Conservation (phyloP, 352 stramenopile species). For the Pythium guiyangense region DNA sequence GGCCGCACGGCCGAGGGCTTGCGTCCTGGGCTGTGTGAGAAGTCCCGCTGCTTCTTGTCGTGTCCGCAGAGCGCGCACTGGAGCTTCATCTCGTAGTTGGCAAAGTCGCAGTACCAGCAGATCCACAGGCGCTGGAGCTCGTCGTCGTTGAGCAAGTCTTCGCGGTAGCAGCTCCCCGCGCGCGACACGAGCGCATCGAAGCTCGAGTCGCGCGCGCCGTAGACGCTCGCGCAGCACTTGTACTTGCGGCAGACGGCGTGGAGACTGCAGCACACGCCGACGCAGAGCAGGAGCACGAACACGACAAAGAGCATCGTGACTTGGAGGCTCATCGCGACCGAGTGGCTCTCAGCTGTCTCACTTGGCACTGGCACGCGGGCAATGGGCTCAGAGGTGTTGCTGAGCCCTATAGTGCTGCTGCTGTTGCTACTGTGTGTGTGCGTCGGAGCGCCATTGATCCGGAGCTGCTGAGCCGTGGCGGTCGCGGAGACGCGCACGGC, state of each 20-base stretch:
- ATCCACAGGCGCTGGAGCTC: constrained; percentile 47
- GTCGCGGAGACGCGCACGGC: too few relatives aligned
- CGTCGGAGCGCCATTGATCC: background rate
- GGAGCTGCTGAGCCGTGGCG: background rate
- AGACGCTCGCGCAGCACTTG: constrained; percentile 18
- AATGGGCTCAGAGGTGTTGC: background rate
- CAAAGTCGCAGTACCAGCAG: constrained; percentile 51
- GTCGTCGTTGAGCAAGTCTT: constrained; percentile 48
- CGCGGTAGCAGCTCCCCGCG: constrained; percentile 28
- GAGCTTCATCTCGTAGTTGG: constrained; percentile 55
- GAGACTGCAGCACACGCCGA: constrained; percentile 23
- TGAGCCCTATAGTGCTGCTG: background rate
- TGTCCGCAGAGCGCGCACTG: constrained; percentile 42
- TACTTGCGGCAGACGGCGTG: constrained; percentile 26
- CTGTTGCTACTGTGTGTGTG: background rate
- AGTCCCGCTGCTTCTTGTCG: constrained; percentile 27
- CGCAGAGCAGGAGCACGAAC: constrained; percentile 28
- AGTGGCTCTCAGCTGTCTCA: background rate
- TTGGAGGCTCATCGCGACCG: constrained; percentile 17
- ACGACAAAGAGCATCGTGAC: constrained; percentile 29
- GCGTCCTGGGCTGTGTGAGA: constrained; percentile 14
- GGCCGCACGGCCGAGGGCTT: constrained; percentile 25
- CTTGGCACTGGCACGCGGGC: background rate
- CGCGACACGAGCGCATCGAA: constrained; percentile 22
- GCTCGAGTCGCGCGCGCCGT: constrained; percentile 13